Evolutionary conservation across 352 stramenopile species (phyloP).

Genomic region (Phytophthora ramorum): DNA sequence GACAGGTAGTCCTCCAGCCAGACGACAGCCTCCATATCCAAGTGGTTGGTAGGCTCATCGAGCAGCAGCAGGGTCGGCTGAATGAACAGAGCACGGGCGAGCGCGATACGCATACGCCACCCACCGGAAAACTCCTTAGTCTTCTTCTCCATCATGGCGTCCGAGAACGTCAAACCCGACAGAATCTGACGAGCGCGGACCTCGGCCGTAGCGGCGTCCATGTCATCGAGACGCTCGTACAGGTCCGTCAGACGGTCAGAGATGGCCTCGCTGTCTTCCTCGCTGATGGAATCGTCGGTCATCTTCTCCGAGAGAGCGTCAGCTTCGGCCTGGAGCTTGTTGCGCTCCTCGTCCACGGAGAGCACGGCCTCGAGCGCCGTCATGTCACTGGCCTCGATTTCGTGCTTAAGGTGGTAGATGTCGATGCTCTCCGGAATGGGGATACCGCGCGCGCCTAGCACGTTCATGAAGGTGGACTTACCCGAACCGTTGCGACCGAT

Average conservation of each 20-base stretch:
- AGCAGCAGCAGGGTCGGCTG: constrained; percentile 94
- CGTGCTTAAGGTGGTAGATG: constrained; percentile 97
- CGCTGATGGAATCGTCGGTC: constrained; percentile 85
- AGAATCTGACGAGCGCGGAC: constrained; percentile 94
- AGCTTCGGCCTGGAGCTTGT: constrained; percentile 92
- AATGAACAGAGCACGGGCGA: constrained; percentile 98
- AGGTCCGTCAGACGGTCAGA: constrained; percentile 94
- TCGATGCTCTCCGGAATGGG: constrained; percentile 96
- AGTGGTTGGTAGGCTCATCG: constrained; percentile 96
- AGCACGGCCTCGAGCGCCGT: constrained; percentile 96
- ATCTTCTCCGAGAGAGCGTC: constrained; percentile 94
- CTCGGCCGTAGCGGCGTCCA: constrained; percentile 95
- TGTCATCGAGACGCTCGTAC: constrained; percentile 96
- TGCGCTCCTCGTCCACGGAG: constrained; percentile 94
- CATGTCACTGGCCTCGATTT: constrained; percentile 95
- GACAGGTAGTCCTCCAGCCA: constrained; percentile 99
- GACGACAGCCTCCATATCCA: constrained; percentile 98
- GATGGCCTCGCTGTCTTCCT: constrained; percentile 85
- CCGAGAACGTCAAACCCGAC: constrained; percentile 95
- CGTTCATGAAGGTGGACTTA: constrained; percentile 98
- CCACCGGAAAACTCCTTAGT: constrained; percentile 95
- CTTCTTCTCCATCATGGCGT: constrained; percentile 95
- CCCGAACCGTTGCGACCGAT: constrained; percentile 97
- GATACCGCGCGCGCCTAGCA: constrained; percentile 94
- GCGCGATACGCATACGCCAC: constrained; percentile 96